Evolutionary conservation across 805 yeast species (phyloP).

Genomic region (Suhomyces xylopsoci): DNA sequence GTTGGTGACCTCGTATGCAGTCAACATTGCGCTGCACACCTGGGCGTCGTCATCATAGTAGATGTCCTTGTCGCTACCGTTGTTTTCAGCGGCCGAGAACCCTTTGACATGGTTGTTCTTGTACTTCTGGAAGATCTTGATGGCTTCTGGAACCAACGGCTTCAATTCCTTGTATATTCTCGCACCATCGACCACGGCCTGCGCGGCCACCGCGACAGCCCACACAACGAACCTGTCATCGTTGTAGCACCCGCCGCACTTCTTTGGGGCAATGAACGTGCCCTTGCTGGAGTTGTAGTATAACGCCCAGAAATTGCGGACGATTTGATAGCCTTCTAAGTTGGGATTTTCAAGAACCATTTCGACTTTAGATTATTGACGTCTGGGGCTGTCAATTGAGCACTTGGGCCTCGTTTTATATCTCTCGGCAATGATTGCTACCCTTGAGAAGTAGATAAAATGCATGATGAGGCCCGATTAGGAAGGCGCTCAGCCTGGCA

Average conservation of each 20-base stretch:
- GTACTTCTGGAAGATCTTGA: conserved; percentile 49
- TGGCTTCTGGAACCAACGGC: conserved; percentile 53
- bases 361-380: not conserved
- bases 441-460: not conserved
- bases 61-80: conserved; percentile 58
- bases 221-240: conserved; percentile 60
- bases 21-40: conserved; percentile 59
- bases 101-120: conserved; percentile 51
- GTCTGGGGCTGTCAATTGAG: not conserved
- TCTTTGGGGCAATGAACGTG: conserved; percentile 39
- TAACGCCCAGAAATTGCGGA: conserved; percentile 40
- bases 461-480: conserved; percentile 1
- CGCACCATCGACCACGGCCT: conserved; percentile 66
- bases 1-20: conserved; percentile 67
- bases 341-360: conserved; percentile 25
- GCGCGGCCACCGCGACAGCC: conserved; percentile 65
- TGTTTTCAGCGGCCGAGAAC: conserved; percentile 63
- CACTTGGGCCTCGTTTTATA: not conserved
- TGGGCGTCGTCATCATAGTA: conserved; percentile 78
- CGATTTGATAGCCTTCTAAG: conserved; percentile 31
- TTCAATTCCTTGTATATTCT: conserved; percentile 48
- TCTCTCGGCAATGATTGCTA: not conserved
- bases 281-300: conserved; percentile 38
- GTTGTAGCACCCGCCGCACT: conserved; percentile 42
- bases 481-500: not conserved